Evolutionary conservation across 805 yeast genomes (phyloP).

Genomic region (Vanderwaltozyma tropicalis): DNA sequence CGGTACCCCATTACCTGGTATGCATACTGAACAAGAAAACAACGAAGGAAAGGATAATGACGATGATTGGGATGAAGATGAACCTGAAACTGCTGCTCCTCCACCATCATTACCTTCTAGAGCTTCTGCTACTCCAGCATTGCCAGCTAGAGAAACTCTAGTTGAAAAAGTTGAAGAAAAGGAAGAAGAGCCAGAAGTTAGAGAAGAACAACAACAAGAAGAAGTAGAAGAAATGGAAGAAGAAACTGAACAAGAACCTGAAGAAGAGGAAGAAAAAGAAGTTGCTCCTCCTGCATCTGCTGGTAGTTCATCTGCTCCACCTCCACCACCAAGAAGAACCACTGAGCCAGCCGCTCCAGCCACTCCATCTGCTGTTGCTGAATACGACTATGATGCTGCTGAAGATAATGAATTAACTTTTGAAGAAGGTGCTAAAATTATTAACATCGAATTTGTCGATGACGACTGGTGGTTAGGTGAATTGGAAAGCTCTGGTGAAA

Average conservation of each 20-base stretch:
- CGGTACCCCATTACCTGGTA: conserved; percentile 28
- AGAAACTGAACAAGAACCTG: conserved; percentile 7
- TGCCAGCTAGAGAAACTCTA: conserved; percentile 18
- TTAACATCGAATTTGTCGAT: conserved; percentile 78
- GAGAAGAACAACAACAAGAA: conserved; percentile 16
- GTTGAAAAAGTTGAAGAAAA: conserved; percentile 12
- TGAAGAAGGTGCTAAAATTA: conserved; percentile 70
- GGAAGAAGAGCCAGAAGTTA: conserved; percentile 8
- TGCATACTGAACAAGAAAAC: conserved; percentile 19
- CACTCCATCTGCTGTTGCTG: conserved; percentile 54
- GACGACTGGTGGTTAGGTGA: conserved; percentile 98
- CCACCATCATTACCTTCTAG: conserved; percentile 13
- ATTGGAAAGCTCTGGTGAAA: conserved; percentile 51
- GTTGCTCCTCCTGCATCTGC: conserved; percentile 19
- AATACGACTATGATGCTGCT: conserved; percentile 81
- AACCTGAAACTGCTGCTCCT: conserved; percentile 4
- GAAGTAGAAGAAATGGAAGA: conserved; percentile 19
- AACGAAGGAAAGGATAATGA: conserved; percentile 17
- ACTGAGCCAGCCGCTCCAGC: conserved; percentile 10
- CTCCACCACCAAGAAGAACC: conserved; percentile 24
- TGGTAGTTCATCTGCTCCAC: conserved; percentile 19
- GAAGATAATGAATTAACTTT: conserved; percentile 89
- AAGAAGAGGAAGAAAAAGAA: conserved; percentile 9
- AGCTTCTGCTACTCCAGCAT: no score
- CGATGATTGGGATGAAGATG: conserved; percentile 20